Base-by-base conservation (phyloP, 495 filamentous ascomycete genomes). In the Talaromyces proteolyticus region DNA sequence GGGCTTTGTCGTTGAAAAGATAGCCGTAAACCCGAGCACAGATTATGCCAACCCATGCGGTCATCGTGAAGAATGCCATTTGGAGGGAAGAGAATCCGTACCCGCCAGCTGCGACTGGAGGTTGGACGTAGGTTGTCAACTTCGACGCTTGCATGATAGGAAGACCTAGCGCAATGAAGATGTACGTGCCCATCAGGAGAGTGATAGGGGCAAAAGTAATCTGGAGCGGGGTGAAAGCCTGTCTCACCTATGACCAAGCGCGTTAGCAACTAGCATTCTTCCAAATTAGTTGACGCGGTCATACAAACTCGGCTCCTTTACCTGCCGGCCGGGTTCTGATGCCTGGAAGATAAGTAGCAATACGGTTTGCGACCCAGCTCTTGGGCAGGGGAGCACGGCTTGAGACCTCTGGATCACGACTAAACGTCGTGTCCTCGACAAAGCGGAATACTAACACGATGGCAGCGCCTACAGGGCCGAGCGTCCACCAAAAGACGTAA, bases 401-500 rank as follows among this genome's bases (percentile, higher is more conserved):
- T 11, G 45, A 56, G 1, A 54, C 50, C 8, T 54, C 19, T 21
- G 43, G 10, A 6, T 49, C 51, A 1, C 67, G 61, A 21, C 62
- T 52, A 42, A 59, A 72, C 0, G 57, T 57, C 0, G 74, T 78
- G 26, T 80, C 74, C 47, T 78, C 70, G 4, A 76, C 57, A 47
- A 72, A 71, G 23, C 63, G 38, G 26, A 78, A 69, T 7, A 72
- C 62, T n/a, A 68, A 56, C 17, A 76, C 57, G 16, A 71, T 60
- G 6, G 70, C 59, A 19, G 68, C 58, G 3, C 66, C 72, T 1
- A 71, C 51, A 0, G 72, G 49, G 7, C 62, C 70, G 1, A 77
- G 59, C 0, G 68, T 70, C 75, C 75, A 79, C 75, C 77, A 80
- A 57, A 74, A 77, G 48, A 69, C 65, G 6, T 69, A 57, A 0